Conservation (phyloP, 129 eudicot genomes). For the Oenanthe sinensis region DNA sequence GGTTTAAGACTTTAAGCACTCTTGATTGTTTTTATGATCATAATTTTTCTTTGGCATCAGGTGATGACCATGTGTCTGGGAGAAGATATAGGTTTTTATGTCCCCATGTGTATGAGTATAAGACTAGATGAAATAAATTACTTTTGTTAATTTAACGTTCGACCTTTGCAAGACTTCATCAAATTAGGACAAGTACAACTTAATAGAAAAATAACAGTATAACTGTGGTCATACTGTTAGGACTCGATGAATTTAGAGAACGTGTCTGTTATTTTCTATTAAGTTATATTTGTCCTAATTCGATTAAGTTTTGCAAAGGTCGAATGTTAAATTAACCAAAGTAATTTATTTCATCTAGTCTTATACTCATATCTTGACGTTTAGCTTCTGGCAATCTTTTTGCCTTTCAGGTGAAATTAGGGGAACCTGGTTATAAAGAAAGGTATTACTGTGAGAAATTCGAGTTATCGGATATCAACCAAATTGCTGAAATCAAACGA, state of each 20-base stretch:
- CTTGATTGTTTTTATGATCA: not conserved
- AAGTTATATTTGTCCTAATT: not conserved
- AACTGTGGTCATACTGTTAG: not conserved
- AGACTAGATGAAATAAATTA: not conserved
- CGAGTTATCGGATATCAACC: slow-evolving; percentile 48
- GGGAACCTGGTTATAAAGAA: slow-evolving; percentile 96
- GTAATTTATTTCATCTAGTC: not conserved
- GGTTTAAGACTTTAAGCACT: not conserved
- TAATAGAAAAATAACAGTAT: not conserved
- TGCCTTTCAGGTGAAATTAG: slow-evolving; percentile 62
- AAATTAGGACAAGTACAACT: not conserved
- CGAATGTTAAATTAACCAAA: not conserved
- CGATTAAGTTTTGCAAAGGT: not conserved
- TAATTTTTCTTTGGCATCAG: not conserved
- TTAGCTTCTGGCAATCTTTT: not conserved
- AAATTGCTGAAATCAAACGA: slow-evolving; percentile 56
- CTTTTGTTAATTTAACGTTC: not conserved
- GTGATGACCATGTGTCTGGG: not conserved
- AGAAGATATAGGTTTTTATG: not conserved
- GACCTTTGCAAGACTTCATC: not conserved
- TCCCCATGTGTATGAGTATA: not conserved
- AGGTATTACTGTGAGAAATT: slow-evolving; percentile 90
- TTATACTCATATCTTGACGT: not conserved
- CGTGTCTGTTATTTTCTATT: not conserved
- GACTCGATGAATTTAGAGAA: not conserved